phyloP scores from a whole-genome alignment of 306 rosid species.

The Acacia crassicarpa region DNA sequence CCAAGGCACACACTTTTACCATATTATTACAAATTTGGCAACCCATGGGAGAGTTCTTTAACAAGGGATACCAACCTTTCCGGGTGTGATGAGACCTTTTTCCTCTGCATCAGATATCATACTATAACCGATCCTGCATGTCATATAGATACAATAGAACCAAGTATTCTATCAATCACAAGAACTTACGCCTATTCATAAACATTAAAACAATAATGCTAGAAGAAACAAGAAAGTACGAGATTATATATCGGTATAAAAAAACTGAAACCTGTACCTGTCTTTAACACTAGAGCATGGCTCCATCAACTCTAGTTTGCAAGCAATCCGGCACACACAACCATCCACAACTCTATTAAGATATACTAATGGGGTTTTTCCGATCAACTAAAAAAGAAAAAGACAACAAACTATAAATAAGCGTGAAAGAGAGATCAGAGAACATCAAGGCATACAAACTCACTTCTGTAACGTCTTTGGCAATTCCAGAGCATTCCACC shows the following conservation, averaged over 20 bases:
- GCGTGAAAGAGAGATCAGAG: not conserved
- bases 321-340: constrained; percentile 69
- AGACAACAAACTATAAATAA: constrained; percentile 12
- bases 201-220: not conserved
- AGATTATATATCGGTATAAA: not conserved
- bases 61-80: constrained; percentile 51
- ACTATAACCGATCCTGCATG: constrained; percentile 73
- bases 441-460: constrained; percentile 32
- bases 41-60: not conserved
- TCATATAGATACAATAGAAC: constrained; percentile 17
- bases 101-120: constrained; percentile 86
- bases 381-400: constrained; percentile 52
- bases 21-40: not conserved
- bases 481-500: constrained; percentile 52
- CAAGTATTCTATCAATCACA: not conserved
- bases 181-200: not conserved
- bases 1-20: not conserved
- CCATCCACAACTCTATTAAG: constrained; percentile 62
- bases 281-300: constrained; percentile 84
- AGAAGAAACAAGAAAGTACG: constrained; percentile 8
- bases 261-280: constrained; percentile 44
- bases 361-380: constrained; percentile 78
- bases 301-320: constrained; percentile 78
- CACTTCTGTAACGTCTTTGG: constrained; percentile 75
- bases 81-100: constrained; percentile 69